Evolutionary conservation across 805 yeast genomes (phyloP).

Genomic region (Hanseniaspora mollemarum): DNA sequence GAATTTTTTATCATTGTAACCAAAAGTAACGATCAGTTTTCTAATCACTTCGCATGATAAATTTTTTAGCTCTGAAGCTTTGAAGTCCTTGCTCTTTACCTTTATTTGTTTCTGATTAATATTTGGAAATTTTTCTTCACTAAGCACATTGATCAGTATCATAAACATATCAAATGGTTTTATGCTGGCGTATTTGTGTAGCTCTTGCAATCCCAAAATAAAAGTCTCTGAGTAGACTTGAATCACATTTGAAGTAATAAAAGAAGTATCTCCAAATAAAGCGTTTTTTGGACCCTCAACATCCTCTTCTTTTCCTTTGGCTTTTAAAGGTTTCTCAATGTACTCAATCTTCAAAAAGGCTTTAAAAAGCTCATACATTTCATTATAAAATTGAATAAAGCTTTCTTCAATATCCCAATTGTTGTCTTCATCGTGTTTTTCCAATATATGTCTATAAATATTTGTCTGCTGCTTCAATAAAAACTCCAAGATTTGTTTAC

Average conservation of each 20-base stretch:
- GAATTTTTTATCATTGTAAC: conserved; percentile 29
- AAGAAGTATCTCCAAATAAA: background rate
- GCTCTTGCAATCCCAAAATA: conserved; percentile 4
- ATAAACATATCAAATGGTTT: conserved; percentile 26
- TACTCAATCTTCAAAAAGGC: conserved; percentile 12
- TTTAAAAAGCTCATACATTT: conserved; percentile 15
- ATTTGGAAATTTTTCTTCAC: conserved; percentile 24
- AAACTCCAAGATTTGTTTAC: background rate
- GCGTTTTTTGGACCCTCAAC: background rate
- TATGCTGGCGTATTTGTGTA: conserved; percentile 19
- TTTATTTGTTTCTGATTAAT: conserved; percentile 21
- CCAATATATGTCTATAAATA: background rate
- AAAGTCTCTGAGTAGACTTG: conserved; percentile 10
- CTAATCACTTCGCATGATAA: conserved; percentile 25
- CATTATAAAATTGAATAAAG: conserved; percentile 13
- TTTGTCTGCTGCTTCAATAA: background rate
- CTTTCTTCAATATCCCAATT: conserved; percentile 14
- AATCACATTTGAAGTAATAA: background rate
- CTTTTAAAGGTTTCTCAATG: background rate
- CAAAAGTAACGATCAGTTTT: conserved; percentile 28
- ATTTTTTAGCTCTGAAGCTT: conserved; percentile 25
- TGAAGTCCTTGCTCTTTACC: conserved; percentile 22
- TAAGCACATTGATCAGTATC: conserved; percentile 22
- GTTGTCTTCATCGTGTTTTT: conserved; percentile 7
- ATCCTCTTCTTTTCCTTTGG: background rate